Conservation (phyloP, 2,329 filamentous ascomycete species). For the Orbilia ellipsospora region DNA sequence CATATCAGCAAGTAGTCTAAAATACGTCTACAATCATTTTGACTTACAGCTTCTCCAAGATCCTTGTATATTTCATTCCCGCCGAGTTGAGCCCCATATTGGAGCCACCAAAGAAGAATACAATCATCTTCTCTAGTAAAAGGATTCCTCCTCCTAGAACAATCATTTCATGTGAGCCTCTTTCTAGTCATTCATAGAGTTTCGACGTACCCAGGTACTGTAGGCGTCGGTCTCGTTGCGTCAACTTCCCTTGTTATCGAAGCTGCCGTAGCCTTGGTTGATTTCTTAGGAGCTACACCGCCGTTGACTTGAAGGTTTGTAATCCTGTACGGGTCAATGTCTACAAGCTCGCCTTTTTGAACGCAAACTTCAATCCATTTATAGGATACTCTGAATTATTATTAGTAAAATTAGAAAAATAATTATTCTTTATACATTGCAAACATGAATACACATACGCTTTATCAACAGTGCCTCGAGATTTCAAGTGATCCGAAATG, state of each 20-base stretch:
- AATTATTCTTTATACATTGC: neutral
- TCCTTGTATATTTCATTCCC: conserved; percentile 56
- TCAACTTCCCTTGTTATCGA: conserved; percentile 13
- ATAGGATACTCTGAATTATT: conserved; percentile 67
- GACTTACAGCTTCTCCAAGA: conserved; percentile 52
- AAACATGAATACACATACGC: conserved; percentile 62
- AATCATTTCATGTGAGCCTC: neutral
- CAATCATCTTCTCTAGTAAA: conserved; percentile 58
- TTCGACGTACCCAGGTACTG: conserved; percentile 6
- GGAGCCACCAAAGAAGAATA: conserved; percentile 56
- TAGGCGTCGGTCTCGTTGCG: conserved; percentile 4
- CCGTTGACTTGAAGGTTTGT: conserved; percentile 62
- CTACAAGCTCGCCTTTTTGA: conserved; percentile 65
- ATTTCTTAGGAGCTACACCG: conserved; percentile 58
- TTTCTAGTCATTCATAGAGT: neutral
- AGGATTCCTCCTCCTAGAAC: conserved; percentile 27
- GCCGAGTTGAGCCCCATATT: conserved; percentile 18
- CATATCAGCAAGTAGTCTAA: no score
- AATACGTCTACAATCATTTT: no score
- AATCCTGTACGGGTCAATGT: conserved; percentile 64
- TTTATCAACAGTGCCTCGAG: conserved; percentile 65
- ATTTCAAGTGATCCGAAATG: conserved; percentile 67
- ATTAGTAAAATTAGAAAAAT: no score
- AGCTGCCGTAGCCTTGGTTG: conserved; percentile 15
- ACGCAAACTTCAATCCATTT: conserved; percentile 70